Conservation (phyloP, 768 basidiomycete genomes). For the Leccinellum albellum region DNA sequence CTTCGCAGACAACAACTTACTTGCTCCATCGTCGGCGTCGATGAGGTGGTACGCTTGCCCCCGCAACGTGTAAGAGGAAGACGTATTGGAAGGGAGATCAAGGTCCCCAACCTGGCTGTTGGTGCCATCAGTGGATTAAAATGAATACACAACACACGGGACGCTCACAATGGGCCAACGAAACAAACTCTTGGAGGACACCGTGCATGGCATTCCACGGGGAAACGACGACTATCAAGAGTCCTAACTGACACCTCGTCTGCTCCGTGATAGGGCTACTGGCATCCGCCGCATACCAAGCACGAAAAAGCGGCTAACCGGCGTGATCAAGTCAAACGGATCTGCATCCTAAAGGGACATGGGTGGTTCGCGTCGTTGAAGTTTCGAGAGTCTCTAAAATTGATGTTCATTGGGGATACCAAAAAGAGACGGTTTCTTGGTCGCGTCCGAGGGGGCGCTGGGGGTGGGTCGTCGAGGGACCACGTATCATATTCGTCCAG, state of each 20-base stretch:
- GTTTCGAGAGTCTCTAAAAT: neutral
- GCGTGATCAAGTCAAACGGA: constrained; percentile 5
- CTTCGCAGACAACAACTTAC: constrained; percentile 90
- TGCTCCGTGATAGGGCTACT: neutral
- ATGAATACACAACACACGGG: neutral
- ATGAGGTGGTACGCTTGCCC: constrained; percentile 69
- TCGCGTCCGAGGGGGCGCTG: constrained; percentile 3
- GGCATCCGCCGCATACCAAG: neutral
- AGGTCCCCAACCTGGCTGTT: constrained; percentile 1
- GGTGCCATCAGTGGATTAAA: neutral
- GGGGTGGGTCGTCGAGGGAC: neutral
- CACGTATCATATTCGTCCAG: neutral
- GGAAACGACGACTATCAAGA: constrained; percentile 1
- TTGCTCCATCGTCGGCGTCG: constrained; percentile 90
- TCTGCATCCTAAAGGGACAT: neutral
- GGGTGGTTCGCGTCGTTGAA: constrained; percentile 8
- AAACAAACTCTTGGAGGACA: constrained; percentile 1
- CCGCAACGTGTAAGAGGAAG: neutral
- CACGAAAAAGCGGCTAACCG: neutral
- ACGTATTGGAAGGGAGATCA: neutral
- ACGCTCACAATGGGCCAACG: constrained; percentile 1
- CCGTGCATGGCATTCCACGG: constrained; percentile 2
- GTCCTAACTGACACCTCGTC: too few relatives aligned
- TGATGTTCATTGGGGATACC: neutral
- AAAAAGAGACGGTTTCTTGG: neutral